Percentiles rank a stretch among this genome's conserved stretches.
phyloP scores from a whole-genome alignment of 495 filamentous ascomycete species.

The Penicillium longicatenatum region DNA sequence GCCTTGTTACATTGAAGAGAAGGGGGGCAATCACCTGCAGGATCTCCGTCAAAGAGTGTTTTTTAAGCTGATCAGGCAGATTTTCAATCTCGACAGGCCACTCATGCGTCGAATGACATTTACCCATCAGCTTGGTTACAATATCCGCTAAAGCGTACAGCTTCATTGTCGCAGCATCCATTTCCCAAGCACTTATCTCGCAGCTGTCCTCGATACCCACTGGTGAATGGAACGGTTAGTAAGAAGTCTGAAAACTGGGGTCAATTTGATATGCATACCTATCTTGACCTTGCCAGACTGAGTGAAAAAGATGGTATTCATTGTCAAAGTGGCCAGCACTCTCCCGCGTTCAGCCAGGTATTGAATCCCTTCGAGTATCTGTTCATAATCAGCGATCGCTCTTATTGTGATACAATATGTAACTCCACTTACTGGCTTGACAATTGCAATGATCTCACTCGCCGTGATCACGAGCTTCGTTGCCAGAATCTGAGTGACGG shows the following conservation, averaged over 20 bases:
- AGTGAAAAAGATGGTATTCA: conserved; percentile 13
- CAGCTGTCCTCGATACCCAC: conserved; percentile 7
- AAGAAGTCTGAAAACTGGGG: neutral
- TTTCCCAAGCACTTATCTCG: conserved; percentile 5
- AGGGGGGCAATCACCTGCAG: neutral
- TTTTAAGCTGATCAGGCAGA: neutral
- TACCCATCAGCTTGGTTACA: conserved; percentile 4
- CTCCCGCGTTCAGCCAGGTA: conserved; percentile 6
- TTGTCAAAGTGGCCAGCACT: conserved; percentile 8
- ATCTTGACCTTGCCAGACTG: conserved; percentile 10
- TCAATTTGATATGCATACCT: conserved; percentile 1
- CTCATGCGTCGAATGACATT: neutral
- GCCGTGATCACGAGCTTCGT: conserved; percentile 7
- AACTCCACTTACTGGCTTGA: conserved; percentile 5
- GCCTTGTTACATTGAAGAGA: neutral
- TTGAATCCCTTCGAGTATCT: conserved; percentile 9
- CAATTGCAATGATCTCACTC: conserved; percentile 5
- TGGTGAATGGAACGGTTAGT: neutral
- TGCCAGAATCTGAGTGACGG: conserved; percentile 5
- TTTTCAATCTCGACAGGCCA: neutral
- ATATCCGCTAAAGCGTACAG: conserved; percentile 9
- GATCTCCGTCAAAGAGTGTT: neutral
- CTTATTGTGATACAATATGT: conserved; percentile 2
- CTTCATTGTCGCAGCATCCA: conserved; percentile 10
- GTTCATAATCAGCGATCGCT: neutral